Evolutionary conservation across 2,329 filamentous ascomycete species (phyloP).

Genomic region (Fonsecaea erecta): DNA sequence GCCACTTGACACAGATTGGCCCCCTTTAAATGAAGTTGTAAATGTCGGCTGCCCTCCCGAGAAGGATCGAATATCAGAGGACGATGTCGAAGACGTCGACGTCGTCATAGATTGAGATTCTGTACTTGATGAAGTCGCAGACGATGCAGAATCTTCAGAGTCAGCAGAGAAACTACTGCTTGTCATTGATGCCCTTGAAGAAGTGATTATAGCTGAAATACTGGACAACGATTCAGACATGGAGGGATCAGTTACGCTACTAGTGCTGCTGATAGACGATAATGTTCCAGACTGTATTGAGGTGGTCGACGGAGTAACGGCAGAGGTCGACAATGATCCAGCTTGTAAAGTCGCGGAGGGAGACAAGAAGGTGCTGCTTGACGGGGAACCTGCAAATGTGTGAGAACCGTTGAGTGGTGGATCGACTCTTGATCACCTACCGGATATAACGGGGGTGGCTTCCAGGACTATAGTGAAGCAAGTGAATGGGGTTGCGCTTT

Average conservation of each 20-base stretch:
- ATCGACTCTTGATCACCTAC: neutral
- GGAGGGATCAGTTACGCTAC: neutral
- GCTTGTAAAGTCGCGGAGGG: neutral
- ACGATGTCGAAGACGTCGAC: no score
- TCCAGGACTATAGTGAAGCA: slow-evolving; percentile 15
- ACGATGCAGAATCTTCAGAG: neutral
- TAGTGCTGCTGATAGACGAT: neutral
- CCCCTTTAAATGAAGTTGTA: neutral
- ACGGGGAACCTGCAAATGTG: neutral
- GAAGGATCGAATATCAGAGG: no score
- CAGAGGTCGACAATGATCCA: neutral
- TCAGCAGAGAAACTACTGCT: neutral
- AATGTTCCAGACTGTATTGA: neutral
- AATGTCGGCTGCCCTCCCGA: no score
- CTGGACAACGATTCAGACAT: neutral
- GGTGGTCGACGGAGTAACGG: neutral
- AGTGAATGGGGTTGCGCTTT: slow-evolving; percentile 12
- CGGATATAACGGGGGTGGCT: neutral
- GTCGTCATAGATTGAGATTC: neutral
- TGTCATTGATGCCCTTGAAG: neutral
- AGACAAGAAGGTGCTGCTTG: neutral
- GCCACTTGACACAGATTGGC: neutral
- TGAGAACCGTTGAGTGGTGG: neutral
- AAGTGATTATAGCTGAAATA: neutral
- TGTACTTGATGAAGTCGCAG: neutral